phyloP scores from a whole-genome alignment of 2,329 filamentous ascomycete species.

The Sclerotinia glacialis region DNA sequence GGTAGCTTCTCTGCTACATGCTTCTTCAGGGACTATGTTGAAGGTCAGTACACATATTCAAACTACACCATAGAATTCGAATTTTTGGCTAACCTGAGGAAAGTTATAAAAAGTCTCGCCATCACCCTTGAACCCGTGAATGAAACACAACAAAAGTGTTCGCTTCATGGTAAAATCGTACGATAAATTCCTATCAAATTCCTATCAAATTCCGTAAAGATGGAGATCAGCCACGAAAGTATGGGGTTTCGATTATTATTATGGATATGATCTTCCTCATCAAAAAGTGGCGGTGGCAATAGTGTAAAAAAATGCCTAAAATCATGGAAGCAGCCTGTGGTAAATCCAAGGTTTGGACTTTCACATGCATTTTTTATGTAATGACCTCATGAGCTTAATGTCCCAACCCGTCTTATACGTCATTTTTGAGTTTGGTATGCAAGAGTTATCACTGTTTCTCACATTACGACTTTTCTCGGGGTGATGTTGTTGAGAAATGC shows the following conservation, averaged over 20 bases:
- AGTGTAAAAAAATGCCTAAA: neutral
- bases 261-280: slow-evolving; percentile 13
- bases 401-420: slow-evolving; percentile 13
- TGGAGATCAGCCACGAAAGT: neutral
- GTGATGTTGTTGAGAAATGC: neutral
- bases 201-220: neutral
- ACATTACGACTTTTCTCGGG: too few relatives aligned
- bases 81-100: slow-evolving; percentile 46
- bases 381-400: slow-evolving; percentile 11
- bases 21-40: slow-evolving; percentile 53
- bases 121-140: slow-evolving; percentile 70
- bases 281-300: neutral
- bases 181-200: neutral
- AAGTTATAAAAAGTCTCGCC: slow-evolving; percentile 69
- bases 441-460: neutral
- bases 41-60: slow-evolving; percentile 7
- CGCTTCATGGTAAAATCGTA: slow-evolving; percentile 45
- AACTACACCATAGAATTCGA: neutral
- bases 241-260: neutral
- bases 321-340: neutral
- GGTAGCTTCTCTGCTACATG: slow-evolving; percentile 57
- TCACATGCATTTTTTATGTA: neutral
- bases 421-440: neutral
- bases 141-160: slow-evolving; percentile 68
- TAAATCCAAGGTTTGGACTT: slow-evolving; percentile 12